Conservation (phyloP, 2,329 filamentous ascomycete species). For the Arthrocladium fulminans region DNA sequence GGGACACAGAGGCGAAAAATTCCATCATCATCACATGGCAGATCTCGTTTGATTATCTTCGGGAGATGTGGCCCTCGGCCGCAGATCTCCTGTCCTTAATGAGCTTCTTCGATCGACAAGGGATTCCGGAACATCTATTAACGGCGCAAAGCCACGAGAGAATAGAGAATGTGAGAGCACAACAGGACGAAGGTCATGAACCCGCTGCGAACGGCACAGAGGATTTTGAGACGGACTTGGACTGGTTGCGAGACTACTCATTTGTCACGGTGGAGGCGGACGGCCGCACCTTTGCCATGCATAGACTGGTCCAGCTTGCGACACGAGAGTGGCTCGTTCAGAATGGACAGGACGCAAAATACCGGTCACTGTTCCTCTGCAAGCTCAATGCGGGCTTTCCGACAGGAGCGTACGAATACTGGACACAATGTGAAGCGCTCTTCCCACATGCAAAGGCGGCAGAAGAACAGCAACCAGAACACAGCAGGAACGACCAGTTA, state of each 20-base stretch:
- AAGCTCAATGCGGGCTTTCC: too few species aligned
- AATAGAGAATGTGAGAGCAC: conserved; percentile 16
- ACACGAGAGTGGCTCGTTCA: conserved; percentile 23
- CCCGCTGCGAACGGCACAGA: background rate
- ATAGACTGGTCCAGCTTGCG: conserved; percentile 8
- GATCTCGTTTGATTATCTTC: conserved; percentile 29
- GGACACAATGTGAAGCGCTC: too few species aligned
- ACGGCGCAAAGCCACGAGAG: too few species aligned
- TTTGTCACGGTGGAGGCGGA: conserved; percentile 17
- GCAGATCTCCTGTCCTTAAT: conserved; percentile 17
- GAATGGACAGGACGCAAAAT: too few species aligned
- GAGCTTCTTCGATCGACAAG: conserved; percentile 20
- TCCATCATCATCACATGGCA: conserved; percentile 27
- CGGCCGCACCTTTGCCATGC: conserved; percentile 7
- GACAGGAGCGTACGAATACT: too few species aligned
- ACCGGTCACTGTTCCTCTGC: too few species aligned
- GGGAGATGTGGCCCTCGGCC: conserved; percentile 15
- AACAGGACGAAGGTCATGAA: conserved; percentile 1
- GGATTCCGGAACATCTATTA: too few species aligned
- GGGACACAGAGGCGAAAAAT: too few species aligned
- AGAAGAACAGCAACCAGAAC: too few species aligned
- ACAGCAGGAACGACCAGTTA: too few species aligned
- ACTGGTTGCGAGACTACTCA: conserved; percentile 19
- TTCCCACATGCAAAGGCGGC: too few species aligned
- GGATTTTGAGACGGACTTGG: conserved; percentile 22